Percentiles rank a stretch among this genome's conserved stretches.
Evolutionary conservation across 352 stramenopile species (phyloP).

Genomic region (Globisporangium viniferum): DNA sequence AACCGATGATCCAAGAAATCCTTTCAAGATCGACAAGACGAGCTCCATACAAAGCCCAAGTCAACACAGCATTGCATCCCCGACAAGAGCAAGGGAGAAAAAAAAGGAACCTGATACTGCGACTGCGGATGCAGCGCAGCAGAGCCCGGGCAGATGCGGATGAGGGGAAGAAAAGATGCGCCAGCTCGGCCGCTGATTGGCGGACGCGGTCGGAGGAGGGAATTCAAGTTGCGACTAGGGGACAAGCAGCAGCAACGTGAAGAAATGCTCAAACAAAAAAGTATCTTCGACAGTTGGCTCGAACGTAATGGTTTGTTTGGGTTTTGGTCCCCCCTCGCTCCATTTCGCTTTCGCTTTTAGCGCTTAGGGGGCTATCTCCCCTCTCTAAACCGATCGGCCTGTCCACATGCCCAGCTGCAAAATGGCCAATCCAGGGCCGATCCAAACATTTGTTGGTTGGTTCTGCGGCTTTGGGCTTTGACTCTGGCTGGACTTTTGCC

Average conservation of each 20-base stretch:
- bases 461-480: neutral
- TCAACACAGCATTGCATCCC: neutral
- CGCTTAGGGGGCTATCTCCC: neutral
- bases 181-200: constrained; percentile 20
- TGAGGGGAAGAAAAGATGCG: constrained; percentile 24
- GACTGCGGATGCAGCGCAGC: neutral
- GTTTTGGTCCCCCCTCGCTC: constrained; percentile 9
- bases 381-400: neutral
- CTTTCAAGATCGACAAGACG: neutral
- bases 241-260: neutral
- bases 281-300: constrained; percentile 24
- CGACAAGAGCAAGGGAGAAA: constrained; percentile 1
- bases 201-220: neutral
- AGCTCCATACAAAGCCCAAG: neutral
- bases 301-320: neutral
- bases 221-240: constrained; percentile 7
- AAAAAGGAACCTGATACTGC: constrained; percentile 13
- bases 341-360: neutral
- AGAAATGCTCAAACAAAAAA: constrained; percentile 18
- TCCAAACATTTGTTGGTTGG: neutral
- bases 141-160: constrained; percentile 1
- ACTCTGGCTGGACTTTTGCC: too few species aligned
- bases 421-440: neutral
- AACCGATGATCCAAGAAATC: neutral
- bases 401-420: neutral